Evolutionary conservation across 2,329 filamentous ascomycete genomes (phyloP), one percentile per base, ranked within the genome.

Genomic region (Fusarium sp.): DNA sequence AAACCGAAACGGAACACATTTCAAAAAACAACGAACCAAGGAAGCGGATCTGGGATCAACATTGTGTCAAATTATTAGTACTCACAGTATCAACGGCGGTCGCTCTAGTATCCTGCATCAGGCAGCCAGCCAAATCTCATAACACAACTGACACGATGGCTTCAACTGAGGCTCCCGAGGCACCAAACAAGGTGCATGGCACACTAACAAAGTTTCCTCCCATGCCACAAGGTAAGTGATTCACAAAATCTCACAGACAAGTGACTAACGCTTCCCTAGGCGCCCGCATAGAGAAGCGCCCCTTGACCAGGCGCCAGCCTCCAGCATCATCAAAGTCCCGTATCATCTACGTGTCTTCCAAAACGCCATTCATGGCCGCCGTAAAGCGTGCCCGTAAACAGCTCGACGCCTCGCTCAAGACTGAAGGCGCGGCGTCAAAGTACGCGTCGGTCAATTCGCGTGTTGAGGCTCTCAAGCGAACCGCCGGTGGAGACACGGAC

Each of bases 291-390:
- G 82, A 81, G 51, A 86, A 85, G 71, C 82, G 84, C 10, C 83
- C 85, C 6, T 76, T 84, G 41, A 75, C 76, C 66, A 75, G 80
- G 64, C 78, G 73, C 8, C 80, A 81, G 53, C 73, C 77, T 13
- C 79, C 82, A n/a, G 74, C 77, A 15, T 81, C 83, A 20, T 80
- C 82, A 47, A 82, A 80, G 50, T 74, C 79, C 9, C 79, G 77
- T 45, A 75, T 86, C 62, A 82, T 94, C 76, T 92, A 93, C 80
- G 82, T 94, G 58, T 88, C 87, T 37, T 79, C 86, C 40, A 82
- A 82, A 37, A 89, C 90, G 0, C 88, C 89, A 8, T 92, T 92
- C 81, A 86, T 92, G 78, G 86, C 90, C 13, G 83, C 87, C 6
- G 84, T 92, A 14, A 88, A 88, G 71, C 89, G 90, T 50, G 85